Conservation (phyloP, 768 basidiomycete genomes). For the Amanita muscaria region DNA sequence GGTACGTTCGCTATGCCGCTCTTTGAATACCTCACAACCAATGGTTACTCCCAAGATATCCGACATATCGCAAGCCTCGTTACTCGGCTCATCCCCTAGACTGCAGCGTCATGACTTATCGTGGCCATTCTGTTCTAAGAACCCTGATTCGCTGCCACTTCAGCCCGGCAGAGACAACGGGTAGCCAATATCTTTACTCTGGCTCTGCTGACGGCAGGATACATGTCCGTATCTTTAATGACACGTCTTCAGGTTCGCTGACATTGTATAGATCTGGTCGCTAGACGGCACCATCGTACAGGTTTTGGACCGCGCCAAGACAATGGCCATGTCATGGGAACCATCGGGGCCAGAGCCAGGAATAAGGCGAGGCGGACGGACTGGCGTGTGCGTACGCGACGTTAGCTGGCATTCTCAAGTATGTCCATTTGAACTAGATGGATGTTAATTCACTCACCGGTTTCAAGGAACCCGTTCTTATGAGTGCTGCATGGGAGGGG, state of each 20-base stretch:
- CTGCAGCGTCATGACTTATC: slow-evolving; percentile 92
- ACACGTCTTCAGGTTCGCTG: slow-evolving; percentile 2
- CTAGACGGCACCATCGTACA: slow-evolving; percentile 83
- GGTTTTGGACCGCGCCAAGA: slow-evolving; percentile 71
- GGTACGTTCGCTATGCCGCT: slow-evolving; percentile 36
- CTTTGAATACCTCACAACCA: background rate
- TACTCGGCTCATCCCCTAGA: slow-evolving; percentile 71
- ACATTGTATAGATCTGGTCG: slow-evolving; percentile 74
- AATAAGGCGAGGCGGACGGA: slow-evolving; percentile 19
- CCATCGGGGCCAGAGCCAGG: slow-evolving; percentile 54
- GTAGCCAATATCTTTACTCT: slow-evolving; percentile 89
- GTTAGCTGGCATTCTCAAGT: slow-evolving; percentile 92
- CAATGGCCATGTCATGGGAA: slow-evolving; percentile 61
- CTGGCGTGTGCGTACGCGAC: slow-evolving; percentile 69
- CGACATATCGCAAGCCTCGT: slow-evolving; percentile 55
- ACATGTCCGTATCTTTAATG: slow-evolving; percentile 45
- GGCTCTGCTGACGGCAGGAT: slow-evolving; percentile 82
- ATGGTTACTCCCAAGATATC: slow-evolving; percentile 35
- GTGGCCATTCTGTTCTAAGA: slow-evolving; percentile 82
- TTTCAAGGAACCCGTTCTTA: slow-evolving; percentile 70
- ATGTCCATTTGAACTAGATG: slow-evolving; percentile 9
- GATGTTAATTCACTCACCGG: background rate
- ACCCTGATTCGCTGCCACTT: slow-evolving; percentile 97
- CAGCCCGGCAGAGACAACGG: slow-evolving; percentile 88
- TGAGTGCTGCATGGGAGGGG: slow-evolving; percentile 87